Evolutionary conservation across 192 early-diverging fungal genomes (phyloP).

Genomic region (Backusella psychrophila): DNA sequence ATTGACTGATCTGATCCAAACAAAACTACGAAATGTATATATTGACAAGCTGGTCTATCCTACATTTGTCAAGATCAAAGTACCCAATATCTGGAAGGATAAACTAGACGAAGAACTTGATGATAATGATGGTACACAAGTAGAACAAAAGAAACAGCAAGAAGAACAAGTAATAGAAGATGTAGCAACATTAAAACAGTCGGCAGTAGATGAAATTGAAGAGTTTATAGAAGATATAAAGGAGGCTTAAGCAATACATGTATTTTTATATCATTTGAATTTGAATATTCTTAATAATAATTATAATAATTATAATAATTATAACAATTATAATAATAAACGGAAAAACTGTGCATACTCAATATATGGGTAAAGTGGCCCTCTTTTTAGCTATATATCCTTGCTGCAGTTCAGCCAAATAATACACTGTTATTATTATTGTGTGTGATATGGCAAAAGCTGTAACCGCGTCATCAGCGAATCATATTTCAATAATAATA

Average conservation of each 20-base stretch:
- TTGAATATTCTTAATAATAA: too few relatives aligned
- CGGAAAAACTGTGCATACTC: too few relatives aligned
- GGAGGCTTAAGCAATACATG: slow-evolving; percentile 14
- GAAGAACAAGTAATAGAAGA: neutral
- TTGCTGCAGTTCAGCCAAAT: too few relatives aligned
- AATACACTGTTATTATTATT: too few relatives aligned
- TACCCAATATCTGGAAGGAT: slow-evolving; percentile 59
- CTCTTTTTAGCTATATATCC: too few relatives aligned
- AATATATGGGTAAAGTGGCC: too few relatives aligned
- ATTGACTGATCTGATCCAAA: slow-evolving; percentile 81
- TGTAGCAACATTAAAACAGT: neutral
- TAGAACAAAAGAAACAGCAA: neutral
- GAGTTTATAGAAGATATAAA: slow-evolving; percentile 35
- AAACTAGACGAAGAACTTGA: neutral
- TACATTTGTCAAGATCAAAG: slow-evolving; percentile 59
- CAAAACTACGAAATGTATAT: slow-evolving; percentile 65
- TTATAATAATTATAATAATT: too few relatives aligned
- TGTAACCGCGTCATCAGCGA: neutral
- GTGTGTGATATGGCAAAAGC: too few relatives aligned
- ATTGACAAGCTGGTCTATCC: slow-evolving; percentile 77
- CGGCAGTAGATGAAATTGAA: slow-evolving; percentile 27
- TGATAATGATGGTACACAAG: neutral
- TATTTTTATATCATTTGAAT: neutral
- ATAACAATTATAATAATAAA: too few relatives aligned
- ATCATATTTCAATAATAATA: neutral